These are phyloP conservation scores for Calvatia gigantea DNA, from an alignment of 768 basidiomycete genomes.

Conservation along the genomic window DNA sequence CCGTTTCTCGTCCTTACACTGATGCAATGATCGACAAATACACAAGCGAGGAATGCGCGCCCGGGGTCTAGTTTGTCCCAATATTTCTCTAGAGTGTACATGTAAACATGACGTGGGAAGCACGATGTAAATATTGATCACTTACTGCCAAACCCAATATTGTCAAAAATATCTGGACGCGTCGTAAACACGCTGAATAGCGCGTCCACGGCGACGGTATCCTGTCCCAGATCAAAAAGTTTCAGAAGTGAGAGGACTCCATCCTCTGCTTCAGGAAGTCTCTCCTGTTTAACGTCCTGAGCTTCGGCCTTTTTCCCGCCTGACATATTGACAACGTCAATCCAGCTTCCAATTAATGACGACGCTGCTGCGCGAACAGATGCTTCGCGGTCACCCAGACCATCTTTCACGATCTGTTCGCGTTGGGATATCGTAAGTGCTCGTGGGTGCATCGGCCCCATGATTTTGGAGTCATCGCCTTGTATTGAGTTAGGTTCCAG, in stretches of 20 bases:
- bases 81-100: slow-evolving; percentile 53
- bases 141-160: slow-evolving; percentile 67
- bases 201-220: slow-evolving; percentile 68
- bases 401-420: slow-evolving; percentile 74
- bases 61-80: slow-evolving; percentile 73
- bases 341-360: slow-evolving; percentile 72
- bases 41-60: slow-evolving; percentile 75
- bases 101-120: not conserved
- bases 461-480: slow-evolving; percentile 20
- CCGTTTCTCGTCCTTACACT: slow-evolving; percentile 52
- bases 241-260: slow-evolving; percentile 46
- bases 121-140: not conserved
- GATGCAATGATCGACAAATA: slow-evolving; percentile 78
- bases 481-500: slow-evolving; percentile 39
- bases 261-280: slow-evolving; percentile 23
- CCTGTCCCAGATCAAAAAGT: slow-evolving; percentile 58
- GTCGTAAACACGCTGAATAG: slow-evolving; percentile 69
- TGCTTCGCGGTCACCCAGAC: slow-evolving; percentile 82
- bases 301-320: slow-evolving; percentile 28
- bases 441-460: slow-evolving; percentile 61
- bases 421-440: slow-evolving; percentile 68
- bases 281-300: slow-evolving; percentile 17
- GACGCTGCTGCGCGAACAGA: slow-evolving; percentile 70
- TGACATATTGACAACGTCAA: slow-evolving; percentile 46
- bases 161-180: slow-evolving; percentile 61